phyloP scores from a whole-genome alignment of 768 basidiomycete genomes.

The Collybia sp. region DNA sequence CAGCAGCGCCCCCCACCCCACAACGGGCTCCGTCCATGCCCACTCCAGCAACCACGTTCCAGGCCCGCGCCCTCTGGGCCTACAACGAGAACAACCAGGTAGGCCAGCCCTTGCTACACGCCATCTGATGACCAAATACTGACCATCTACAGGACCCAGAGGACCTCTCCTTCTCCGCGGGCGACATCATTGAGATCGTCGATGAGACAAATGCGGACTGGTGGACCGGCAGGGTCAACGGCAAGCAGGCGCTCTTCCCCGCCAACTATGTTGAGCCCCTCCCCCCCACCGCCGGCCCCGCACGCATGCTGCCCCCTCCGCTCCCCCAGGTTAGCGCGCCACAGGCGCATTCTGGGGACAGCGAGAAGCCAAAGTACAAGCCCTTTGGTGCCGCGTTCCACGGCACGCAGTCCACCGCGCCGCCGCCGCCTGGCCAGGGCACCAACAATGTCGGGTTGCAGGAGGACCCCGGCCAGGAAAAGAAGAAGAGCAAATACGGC shows the following conservation, averaged over 20 bases:
- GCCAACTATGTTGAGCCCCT: slow-evolving; percentile 67
- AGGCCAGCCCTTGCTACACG: slow-evolving; percentile 5
- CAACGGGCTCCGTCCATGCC: slow-evolving; percentile 6
- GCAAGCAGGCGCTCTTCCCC: slow-evolving; percentile 73
- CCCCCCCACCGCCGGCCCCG: slow-evolving; percentile 7
- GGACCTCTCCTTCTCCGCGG: slow-evolving; percentile 74
- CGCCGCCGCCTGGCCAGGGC: slow-evolving; percentile 30
- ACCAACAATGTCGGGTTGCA: slow-evolving; percentile 42
- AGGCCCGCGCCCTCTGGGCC: slow-evolving; percentile 58
- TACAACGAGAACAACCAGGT: slow-evolving; percentile 61
- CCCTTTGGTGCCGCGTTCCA: slow-evolving; percentile 42
- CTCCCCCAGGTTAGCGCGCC: slow-evolving; percentile 19
- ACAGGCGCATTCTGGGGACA: slow-evolving; percentile 14
- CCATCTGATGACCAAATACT: slow-evolving; percentile 3
- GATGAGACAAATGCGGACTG: slow-evolving; percentile 82
- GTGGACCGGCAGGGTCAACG: slow-evolving; percentile 73
- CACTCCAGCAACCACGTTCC: slow-evolving; percentile 14
- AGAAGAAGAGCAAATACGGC: slow-evolving; percentile 59
- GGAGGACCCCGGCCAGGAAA: slow-evolving; percentile 29
- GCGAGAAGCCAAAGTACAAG: slow-evolving; percentile 28
- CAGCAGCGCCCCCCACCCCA: not conserved
- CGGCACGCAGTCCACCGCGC: slow-evolving; percentile 23
- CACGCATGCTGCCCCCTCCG: slow-evolving; percentile 8
- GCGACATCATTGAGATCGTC: slow-evolving; percentile 75
- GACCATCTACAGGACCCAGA: slow-evolving; percentile 51